phyloP scores from a whole-genome alignment of 2,329 filamentous ascomycete species.

The Stemphylium vesicarium region DNA sequence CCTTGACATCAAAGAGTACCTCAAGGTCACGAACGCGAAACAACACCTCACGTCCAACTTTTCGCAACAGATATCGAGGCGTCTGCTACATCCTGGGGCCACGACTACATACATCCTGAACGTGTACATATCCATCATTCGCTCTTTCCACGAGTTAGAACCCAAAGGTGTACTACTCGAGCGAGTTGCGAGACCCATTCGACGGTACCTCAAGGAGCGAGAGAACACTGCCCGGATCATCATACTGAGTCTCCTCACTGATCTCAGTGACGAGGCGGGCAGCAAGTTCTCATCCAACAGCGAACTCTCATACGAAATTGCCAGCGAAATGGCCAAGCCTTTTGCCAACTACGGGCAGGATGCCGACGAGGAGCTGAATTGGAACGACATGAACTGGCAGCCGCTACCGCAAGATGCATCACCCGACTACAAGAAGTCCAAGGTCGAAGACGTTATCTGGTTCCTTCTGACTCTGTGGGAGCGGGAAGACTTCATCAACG shows the following conservation, averaged over 20 bases:
- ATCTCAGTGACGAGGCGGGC: constrained; percentile 57
- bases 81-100: constrained; percentile 75
- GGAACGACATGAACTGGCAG: constrained; percentile 91
- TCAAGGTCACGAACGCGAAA: constrained; percentile 72
- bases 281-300: constrained; percentile 60
- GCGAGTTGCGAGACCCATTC: constrained; percentile 73
- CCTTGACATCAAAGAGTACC: constrained; percentile 73
- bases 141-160: constrained; percentile 76
- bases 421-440: constrained; percentile 85
- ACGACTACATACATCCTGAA: constrained; percentile 78
- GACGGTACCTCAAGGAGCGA: constrained; percentile 76
- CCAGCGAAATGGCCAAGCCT: constrained; percentile 68
- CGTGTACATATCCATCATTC: constrained; percentile 80
- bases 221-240: constrained; percentile 81
- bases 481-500: constrained; percentile 91
- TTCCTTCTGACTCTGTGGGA: constrained; percentile 89
- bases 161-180: constrained; percentile 78
- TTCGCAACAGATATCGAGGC: constrained; percentile 66
- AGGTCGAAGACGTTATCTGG: constrained; percentile 88
- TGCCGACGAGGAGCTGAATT: constrained; percentile 73
- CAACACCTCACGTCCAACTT: constrained; percentile 74
- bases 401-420: constrained; percentile 93
- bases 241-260: constrained; percentile 74
- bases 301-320: constrained; percentile 72
- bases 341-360: constrained; percentile 61